Evolutionary conservation across 176 grass and related monocot genomes (phyloP), one percentile per base, ranked within the genome.

Genomic region (Paspalum notatum): DNA sequence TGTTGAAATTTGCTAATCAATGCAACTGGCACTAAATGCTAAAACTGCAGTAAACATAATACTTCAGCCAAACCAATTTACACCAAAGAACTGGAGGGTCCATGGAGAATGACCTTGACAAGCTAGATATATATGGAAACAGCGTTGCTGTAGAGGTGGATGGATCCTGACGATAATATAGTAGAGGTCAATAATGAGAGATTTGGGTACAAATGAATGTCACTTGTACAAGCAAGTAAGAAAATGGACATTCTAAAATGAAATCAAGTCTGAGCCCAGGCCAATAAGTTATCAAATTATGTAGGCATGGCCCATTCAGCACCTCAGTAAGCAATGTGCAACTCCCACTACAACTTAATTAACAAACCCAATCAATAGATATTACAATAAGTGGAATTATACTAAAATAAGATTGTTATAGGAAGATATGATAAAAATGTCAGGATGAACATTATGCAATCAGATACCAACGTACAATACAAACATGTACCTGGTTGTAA

Each of bases 51-150:
- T 75, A 42, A 80, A 71, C 56, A 71, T 5, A 71, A 76, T 70
- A 73, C 66, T 77, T 82, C 57, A 82, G 44, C 57, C 57, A 77
- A 82, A 82, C 58, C 41, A 58, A 51, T 81, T 39, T 78, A 77
- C 66, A 86, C 41, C 64, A 60, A 77, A 90, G 58, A 73, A 72
- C n/a, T 58, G 58, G 39, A 77, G 59, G 83, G 49, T 72, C 83
- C 82, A 78, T 85, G 78, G 73, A 90, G 83, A 72, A 89, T 82
- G 83, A 89, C 87, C 87, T 90, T 90, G 83, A 85, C 38, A 90
- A 85, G 83, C 78, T 90, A 85, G 72, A 73, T 82, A 78, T 78
- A 90, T 37, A 90, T 68, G 78, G 83, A 82, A 90, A 90, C 66
- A 82, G 51, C 22, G 78, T 86, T 86, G 88, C 51, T 78, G 88